Base-by-base conservation (phyloP, 192 early-diverging fungal species). In the Umbelopsis isabellina region DNA sequence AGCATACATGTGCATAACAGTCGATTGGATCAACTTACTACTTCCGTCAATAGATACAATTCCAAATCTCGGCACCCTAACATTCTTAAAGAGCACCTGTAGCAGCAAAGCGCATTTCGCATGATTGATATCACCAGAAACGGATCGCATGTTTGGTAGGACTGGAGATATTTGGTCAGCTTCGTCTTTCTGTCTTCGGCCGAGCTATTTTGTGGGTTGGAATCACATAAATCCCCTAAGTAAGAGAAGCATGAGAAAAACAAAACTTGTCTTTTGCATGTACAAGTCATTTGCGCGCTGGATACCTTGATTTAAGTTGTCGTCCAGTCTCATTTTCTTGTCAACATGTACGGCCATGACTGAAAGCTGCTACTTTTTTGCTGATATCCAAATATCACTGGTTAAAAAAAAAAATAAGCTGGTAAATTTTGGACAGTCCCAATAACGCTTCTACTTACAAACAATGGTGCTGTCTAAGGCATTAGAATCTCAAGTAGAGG, bases 401-500 rank as follows among this genome's bases (percentile, higher is more conserved):
- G 0, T 49, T 49, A 3, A 68, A 69, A 48, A 69, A 69, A 69
- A 41, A 51, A 69, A 16, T 27, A 46, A 18, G 30, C 35, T 69
- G 41, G 13, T 11, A 66, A 66, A 66, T 23, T 46, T 66, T 30
- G 15, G 65, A 51, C 65, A 66, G 41, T 46, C 65, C 46, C 65
- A 16, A 9, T 16, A 20, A 15, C 30, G 55, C 33, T 61, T 22
- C 21, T 30, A 15, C 25, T 61, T 16, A 35, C 55, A 61, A 61
- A 58, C 35, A 55, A 74, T 75, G 76, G 73, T 72, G 20, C 52
- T 65, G n/a, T 46, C 78, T n/a, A 69, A 72, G 18, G 69, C 69
- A 45, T 51, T 83, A 46, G 80, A 83, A 65, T 52, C 66, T 18
- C 71, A 78, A 66, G 69, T 83, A 8, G 82, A 85, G 37, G 69